Conservation (phyloP, 2,329 filamentous ascomycete species). For the Fusarium sp. region DNA sequence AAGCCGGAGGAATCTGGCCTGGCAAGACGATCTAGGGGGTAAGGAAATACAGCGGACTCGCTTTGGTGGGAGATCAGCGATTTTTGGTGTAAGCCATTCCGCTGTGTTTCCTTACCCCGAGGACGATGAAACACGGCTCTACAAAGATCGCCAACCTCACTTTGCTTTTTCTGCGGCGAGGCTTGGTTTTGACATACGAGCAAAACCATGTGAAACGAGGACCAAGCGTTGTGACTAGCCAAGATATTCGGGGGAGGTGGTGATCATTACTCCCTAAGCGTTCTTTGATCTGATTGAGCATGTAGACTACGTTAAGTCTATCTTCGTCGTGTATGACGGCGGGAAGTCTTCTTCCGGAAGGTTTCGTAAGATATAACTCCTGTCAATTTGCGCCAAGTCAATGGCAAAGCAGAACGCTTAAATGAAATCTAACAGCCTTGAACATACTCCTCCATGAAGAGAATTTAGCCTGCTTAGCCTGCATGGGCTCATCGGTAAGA, state of each 20-base stretch:
- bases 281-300: not conserved
- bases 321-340: not conserved
- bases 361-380: not conserved
- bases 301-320: not conserved
- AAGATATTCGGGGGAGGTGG: not conserved
- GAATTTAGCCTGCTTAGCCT: not conserved
- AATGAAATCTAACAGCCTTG: not conserved
- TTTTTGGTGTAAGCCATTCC: no score
- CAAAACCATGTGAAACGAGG: slow-evolving; percentile 5
- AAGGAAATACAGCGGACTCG: no score
- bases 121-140: not conserved
- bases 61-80: no score
- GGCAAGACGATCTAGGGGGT: not conserved
- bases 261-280: not conserved
- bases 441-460: not conserved
- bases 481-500: not conserved
- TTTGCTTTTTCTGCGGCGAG: slow-evolving; percentile 27
- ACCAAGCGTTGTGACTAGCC: not conserved
- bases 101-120: no score
- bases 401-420: not conserved
- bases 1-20: not conserved
- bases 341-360: not conserved
- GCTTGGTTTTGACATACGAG: slow-evolving; percentile 15
- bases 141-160: not conserved
- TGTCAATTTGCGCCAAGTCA: not conserved